Percentiles rank a stretch among this genome's conserved stretches.
These are phyloP conservation scores for Ogataea salicorniae DNA, from an alignment of 805 yeast genomes.

Conservation along the genomic window DNA sequence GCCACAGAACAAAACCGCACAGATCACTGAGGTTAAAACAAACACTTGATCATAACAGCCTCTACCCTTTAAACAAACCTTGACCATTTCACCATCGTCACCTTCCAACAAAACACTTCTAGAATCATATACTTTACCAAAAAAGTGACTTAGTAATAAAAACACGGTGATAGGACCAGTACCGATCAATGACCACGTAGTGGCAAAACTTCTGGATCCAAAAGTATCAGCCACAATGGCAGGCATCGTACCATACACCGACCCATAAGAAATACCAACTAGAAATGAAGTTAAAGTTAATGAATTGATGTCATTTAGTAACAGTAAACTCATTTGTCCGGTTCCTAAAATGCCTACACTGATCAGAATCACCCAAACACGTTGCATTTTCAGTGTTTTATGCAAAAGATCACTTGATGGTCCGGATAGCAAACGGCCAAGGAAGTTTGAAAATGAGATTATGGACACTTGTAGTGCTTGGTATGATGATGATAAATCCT, in stretches of 20 bases:
- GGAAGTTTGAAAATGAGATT: constrained; percentile 58
- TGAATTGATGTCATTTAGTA: constrained; percentile 36
- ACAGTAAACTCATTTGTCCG: constrained; percentile 33
- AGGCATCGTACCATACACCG: constrained; percentile 69
- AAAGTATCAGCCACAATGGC: constrained; percentile 69
- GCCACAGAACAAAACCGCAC: constrained; percentile 24
- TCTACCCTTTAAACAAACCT: constrained; percentile 39
- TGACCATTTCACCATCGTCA: constrained; percentile 24
- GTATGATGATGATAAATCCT: constrained; percentile 38
- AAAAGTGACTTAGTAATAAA: constrained; percentile 46
- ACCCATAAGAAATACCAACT: constrained; percentile 65
- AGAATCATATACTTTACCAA: constrained; percentile 50
- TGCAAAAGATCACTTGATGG: constrained; percentile 58
- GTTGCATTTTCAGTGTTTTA: constrained; percentile 45
- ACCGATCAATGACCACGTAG: constrained; percentile 71
- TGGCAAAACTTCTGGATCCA: constrained; percentile 63
- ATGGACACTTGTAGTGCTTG: constrained; percentile 72
- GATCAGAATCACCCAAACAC: constrained; percentile 58
- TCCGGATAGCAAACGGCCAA: constrained; percentile 63
- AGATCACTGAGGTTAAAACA: constrained; percentile 32
- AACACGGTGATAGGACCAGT: constrained; percentile 62
- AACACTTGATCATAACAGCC: constrained; percentile 48
- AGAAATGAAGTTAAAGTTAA: constrained; percentile 47
- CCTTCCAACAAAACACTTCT: constrained; percentile 37
- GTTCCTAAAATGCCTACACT: constrained; percentile 35